Evolutionary conservation across 768 basidiomycete genomes (phyloP).

Genomic region (Termitomyces eurrhizus): DNA sequence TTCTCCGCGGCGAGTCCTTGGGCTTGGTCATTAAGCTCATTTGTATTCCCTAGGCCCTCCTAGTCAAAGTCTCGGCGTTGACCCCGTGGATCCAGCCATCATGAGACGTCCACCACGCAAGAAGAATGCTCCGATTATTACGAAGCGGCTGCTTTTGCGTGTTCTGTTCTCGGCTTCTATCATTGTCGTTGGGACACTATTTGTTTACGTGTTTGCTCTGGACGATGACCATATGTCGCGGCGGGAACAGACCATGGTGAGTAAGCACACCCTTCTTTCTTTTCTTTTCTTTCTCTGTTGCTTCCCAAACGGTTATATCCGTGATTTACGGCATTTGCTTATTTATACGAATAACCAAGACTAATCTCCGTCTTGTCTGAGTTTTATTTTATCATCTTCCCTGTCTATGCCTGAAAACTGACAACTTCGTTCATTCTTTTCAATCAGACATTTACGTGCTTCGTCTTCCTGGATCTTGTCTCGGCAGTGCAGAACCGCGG

Average conservation of each 20-base stretch:
- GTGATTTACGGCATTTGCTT: slow-evolving; percentile 5
- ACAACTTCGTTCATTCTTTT: not conserved
- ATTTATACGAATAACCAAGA: not conserved
- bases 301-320: not conserved
- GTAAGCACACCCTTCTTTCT: slow-evolving; percentile 4
- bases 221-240: slow-evolving; percentile 80
- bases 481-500: slow-evolving; percentile 95
- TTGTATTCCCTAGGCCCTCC: slow-evolving; percentile 64
- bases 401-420: not conserved
- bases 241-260: slow-evolving; percentile 94
- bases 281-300: not conserved
- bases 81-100: slow-evolving; percentile 89
- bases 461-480: slow-evolving; percentile 95
- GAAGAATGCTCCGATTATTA: slow-evolving; percentile 90
- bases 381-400: not conserved
- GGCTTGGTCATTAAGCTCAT: slow-evolving; percentile 1
- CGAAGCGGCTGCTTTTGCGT: slow-evolving; percentile 61
- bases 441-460: slow-evolving; percentile 87
- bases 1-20: slow-evolving; percentile 3
- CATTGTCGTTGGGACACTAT: slow-evolving; percentile 86
- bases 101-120: slow-evolving; percentile 92
- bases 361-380: not conserved
- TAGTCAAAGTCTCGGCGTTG: slow-evolving; percentile 93
- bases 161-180: slow-evolving; percentile 92
- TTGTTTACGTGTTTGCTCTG: slow-evolving; percentile 79